Evolutionary conservation across 2,329 filamentous ascomycete genomes (phyloP).

Genomic region (Alternaria postmessia): DNA sequence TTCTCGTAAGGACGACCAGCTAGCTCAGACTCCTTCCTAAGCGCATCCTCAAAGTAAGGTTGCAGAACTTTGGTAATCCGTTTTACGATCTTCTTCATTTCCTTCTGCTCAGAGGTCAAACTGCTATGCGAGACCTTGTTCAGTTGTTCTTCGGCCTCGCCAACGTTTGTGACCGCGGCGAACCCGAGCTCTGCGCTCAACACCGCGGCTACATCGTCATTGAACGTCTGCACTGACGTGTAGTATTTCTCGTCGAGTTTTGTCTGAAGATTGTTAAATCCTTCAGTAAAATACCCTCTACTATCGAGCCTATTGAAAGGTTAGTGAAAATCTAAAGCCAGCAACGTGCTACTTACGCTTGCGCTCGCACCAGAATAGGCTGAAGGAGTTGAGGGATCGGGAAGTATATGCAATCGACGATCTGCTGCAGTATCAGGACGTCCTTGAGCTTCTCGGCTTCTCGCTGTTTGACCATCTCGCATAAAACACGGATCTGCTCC

Average conservation of each 20-base stretch:
- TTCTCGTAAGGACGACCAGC: conserved; percentile 75
- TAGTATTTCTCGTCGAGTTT: conserved; percentile 66
- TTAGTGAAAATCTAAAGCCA: not conserved
- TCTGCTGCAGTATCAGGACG: conserved; percentile 75
- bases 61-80: conserved; percentile 86
- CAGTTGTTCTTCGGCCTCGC: conserved; percentile 54
- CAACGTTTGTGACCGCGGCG: conserved; percentile 52
- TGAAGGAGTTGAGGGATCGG: conserved; percentile 79
- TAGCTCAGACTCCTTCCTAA: conserved; percentile 83
- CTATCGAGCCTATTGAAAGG: conserved; percentile 50
- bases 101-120: conserved; percentile 71
- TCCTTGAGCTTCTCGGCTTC: conserved; percentile 81
- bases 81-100: conserved; percentile 85
- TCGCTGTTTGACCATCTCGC: conserved; percentile 74
- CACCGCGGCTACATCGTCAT: conserved; percentile 63
- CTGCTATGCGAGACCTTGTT: conserved; percentile 52
- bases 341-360: conserved; percentile 70
- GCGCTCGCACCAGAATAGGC: conserved; percentile 80
- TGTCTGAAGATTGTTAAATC: conserved; percentile 61
- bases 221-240: conserved; percentile 68
- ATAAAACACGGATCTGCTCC: conserved; percentile 74
- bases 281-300: conserved; percentile 63
- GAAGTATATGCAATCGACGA: conserved; percentile 91
- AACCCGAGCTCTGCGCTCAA: conserved; percentile 64
- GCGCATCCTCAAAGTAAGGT: conserved; percentile 76